Conservation (phyloP, 1,284 basidiomycete genomes). For the Puccinia sorghi region DNA sequence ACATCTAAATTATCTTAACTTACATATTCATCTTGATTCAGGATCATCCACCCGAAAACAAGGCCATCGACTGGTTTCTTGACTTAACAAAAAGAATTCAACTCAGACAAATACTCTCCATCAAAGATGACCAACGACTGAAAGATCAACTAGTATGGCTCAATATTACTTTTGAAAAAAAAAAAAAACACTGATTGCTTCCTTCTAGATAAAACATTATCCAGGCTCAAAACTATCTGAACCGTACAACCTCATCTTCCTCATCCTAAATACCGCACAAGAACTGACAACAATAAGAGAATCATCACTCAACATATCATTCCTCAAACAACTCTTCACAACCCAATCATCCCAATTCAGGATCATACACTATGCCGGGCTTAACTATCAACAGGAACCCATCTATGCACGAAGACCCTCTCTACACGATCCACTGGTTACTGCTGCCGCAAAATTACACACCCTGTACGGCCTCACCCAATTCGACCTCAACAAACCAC, state of each 20-base stretch:
- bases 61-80: constrained; percentile 9
- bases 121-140: background rate
- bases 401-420: constrained; percentile 13
- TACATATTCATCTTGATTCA: no score
- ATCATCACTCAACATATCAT: background rate
- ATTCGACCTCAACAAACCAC: constrained; percentile 1
- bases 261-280: constrained; percentile 13
- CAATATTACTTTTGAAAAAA: no score
- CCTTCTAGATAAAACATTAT: constrained; percentile 30
- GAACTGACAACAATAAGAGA: no score
- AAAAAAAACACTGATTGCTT: no score
- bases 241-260: constrained; percentile 22
- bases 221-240: background rate
- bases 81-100: constrained; percentile 9
- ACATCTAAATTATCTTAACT: background rate
- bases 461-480: constrained; percentile 30
- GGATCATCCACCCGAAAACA: background rate
- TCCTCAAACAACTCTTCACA: constrained; percentile 3
- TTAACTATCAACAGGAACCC: background rate
- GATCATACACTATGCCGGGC: constrained; percentile 25
- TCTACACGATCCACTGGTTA: constrained; percentile 2
- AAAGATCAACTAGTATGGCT: background rate
- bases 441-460: constrained; percentile 32
- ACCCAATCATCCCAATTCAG: constrained; percentile 21
- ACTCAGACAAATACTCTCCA: constrained; percentile 14